A percentile compares a stretch with the other conserved stretches of the same genome.
Evolutionary conservation across 495 filamentous ascomycete genomes (phyloP).

Genomic region (Oleoguttula mirabilis): DNA sequence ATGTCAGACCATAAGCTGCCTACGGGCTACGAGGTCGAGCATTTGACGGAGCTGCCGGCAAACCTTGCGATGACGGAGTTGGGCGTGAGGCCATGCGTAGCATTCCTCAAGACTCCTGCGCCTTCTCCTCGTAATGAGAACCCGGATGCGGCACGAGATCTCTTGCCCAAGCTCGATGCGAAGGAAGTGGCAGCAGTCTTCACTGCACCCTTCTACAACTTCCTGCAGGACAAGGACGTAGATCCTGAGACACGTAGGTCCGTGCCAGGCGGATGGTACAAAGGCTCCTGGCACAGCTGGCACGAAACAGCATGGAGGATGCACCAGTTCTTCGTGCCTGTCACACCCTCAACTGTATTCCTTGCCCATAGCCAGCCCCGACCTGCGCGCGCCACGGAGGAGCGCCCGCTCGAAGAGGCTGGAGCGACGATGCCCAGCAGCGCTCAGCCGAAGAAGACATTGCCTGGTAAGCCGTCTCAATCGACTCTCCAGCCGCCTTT

Average conservation of each 20-base stretch:
- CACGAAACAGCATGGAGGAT: slow-evolving; percentile 54
- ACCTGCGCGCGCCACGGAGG: background rate
- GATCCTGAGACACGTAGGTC: slow-evolving; percentile 24
- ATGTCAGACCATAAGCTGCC: slow-evolving; percentile 50
- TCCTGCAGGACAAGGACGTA: slow-evolving; percentile 43
- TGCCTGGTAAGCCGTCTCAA: slow-evolving; percentile 4
- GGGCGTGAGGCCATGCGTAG: slow-evolving; percentile 74
- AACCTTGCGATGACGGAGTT: slow-evolving; percentile 71
- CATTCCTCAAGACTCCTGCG: slow-evolving; percentile 41
- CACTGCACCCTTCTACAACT: slow-evolving; percentile 66
- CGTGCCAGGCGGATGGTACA: slow-evolving; percentile 46
- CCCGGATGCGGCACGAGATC: slow-evolving; percentile 49
- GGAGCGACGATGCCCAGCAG: background rate
- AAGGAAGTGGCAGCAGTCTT: slow-evolving; percentile 88
- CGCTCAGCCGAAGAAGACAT: background rate
- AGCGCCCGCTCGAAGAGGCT: background rate
- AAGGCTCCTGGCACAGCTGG: slow-evolving; percentile 53
- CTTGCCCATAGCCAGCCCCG: slow-evolving; percentile 21
- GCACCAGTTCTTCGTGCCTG: slow-evolving; percentile 82
- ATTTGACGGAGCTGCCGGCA: slow-evolving; percentile 69
- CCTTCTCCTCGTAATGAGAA: slow-evolving; percentile 17
- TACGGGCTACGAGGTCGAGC: slow-evolving; percentile 63
- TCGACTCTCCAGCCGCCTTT: slow-evolving; percentile 16
- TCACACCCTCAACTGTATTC: slow-evolving; percentile 47
- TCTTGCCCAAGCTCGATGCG: slow-evolving; percentile 70